Evolutionary conservation across 257 asterid species (phyloP).

Genomic region (Paulownia fortunei): DNA sequence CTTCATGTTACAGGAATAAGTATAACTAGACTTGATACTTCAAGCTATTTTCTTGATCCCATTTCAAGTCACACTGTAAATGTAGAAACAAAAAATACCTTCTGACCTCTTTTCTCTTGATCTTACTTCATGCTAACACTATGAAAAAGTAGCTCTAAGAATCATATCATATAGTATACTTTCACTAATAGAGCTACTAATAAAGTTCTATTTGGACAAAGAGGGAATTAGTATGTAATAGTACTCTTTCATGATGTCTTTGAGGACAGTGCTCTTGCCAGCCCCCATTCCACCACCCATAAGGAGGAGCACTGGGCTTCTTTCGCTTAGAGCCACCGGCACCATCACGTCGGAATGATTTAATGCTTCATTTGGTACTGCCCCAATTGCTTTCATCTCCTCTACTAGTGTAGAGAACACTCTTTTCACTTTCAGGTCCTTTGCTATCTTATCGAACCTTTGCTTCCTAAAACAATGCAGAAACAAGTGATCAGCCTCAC

Average conservation of each 20-base stretch:
- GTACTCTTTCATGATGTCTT: constrained; percentile 88
- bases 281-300: constrained; percentile 99
- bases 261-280: constrained; percentile 97
- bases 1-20: no score
- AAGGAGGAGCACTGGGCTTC: constrained; percentile 89
- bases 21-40: no score
- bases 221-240: not conserved
- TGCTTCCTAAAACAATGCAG: constrained; percentile 58
- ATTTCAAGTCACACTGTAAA: not conserved
- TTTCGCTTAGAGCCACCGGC: constrained; percentile 70
- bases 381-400: constrained; percentile 84
- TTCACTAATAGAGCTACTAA: not conserved
- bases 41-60: not conserved
- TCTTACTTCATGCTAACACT: not conserved
- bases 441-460: constrained; percentile 80
- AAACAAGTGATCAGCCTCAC: not conserved
- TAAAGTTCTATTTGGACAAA: not conserved
- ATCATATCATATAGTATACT: no score
- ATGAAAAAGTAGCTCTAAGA: not conserved
- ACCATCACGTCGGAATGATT: constrained; percentile 79
- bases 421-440: constrained; percentile 77
- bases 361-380: constrained; percentile 31
- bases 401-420: constrained; percentile 75
- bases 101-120: no score
- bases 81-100: no score